Evolutionary conservation across 306 rosid genomes (phyloP).

Genomic region (Inga oerstediana): DNA sequence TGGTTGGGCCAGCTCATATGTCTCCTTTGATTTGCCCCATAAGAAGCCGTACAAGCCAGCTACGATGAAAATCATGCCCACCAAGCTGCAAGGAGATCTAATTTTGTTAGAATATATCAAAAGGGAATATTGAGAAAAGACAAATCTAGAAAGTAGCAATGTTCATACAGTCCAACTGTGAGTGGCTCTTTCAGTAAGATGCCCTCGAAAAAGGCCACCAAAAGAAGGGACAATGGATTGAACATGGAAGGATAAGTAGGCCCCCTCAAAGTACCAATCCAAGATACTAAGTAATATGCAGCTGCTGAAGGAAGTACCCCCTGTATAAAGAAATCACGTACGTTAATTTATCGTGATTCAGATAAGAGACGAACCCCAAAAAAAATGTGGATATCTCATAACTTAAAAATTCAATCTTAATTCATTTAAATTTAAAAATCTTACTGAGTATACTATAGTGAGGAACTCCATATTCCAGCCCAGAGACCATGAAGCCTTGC

Average conservation of each 20-base stretch:
- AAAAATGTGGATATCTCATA: neutral
- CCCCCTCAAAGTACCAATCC: conserved; percentile 61
- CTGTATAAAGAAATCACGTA: conserved; percentile 34
- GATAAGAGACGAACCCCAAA: neutral
- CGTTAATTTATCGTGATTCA: neutral
- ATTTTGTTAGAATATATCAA: neutral
- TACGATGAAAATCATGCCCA: conserved; percentile 60
- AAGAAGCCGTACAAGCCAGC: conserved; percentile 62
- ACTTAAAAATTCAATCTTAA: neutral
- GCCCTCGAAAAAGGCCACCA: conserved; percentile 64
- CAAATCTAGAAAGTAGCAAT: neutral
- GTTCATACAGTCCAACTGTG: conserved; percentile 50
- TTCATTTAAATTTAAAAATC: no score
- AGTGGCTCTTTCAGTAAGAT: conserved; percentile 54
- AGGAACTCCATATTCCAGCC: no score
- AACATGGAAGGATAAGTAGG: conserved; percentile 76
- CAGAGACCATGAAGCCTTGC: no score
- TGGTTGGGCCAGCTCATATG: neutral
- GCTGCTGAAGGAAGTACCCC: conserved; percentile 65
- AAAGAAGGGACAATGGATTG: conserved; percentile 65
- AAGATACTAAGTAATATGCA: conserved; percentile 57
- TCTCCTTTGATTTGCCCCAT: conserved; percentile 59
- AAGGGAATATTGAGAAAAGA: neutral
- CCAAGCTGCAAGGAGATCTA: conserved; percentile 40
- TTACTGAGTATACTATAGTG: no score